Conservation (phyloP, 78 protist species). For the Dictyostelium intermedium region DNA sequence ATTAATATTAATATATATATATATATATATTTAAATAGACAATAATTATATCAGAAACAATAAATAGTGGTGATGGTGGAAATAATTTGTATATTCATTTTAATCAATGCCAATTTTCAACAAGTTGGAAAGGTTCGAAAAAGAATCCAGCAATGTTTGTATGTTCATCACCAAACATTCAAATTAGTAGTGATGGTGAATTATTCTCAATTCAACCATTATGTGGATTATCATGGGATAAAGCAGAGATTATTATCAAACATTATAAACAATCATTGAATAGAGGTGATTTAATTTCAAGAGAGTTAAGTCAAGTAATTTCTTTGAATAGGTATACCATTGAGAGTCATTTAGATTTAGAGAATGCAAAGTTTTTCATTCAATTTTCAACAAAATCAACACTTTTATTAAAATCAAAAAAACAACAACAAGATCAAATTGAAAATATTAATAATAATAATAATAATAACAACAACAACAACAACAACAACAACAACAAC, state of each 20-base stretch:
- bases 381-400: constrained; percentile 4
- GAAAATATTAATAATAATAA: too few relatives aligned
- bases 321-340: constrained; percentile 5
- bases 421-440: neutral
- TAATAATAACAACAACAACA: constrained; percentile 3
- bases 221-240: constrained; percentile 38
- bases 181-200: constrained; percentile 67
- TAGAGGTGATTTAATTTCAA: constrained; percentile 29
- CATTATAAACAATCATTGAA: constrained; percentile 26
- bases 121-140: constrained; percentile 32
- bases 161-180: constrained; percentile 34
- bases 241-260: constrained; percentile 11
- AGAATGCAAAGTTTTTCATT: neutral
- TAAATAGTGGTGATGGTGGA: neutral
- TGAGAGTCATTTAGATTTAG: constrained; percentile 7
- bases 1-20: neutral
- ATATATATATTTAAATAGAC: neutral
- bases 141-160: constrained; percentile 54
- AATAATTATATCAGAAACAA: constrained; percentile 36
- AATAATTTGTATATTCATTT: constrained; percentile 71
- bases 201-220: constrained; percentile 49
- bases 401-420: neutral
- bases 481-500: neutral
- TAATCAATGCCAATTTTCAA: constrained; percentile 24
- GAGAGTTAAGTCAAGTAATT: neutral